Conservation (phyloP, 2,329 filamentous ascomycete species). For the Colletotrichum viniferum region DNA sequence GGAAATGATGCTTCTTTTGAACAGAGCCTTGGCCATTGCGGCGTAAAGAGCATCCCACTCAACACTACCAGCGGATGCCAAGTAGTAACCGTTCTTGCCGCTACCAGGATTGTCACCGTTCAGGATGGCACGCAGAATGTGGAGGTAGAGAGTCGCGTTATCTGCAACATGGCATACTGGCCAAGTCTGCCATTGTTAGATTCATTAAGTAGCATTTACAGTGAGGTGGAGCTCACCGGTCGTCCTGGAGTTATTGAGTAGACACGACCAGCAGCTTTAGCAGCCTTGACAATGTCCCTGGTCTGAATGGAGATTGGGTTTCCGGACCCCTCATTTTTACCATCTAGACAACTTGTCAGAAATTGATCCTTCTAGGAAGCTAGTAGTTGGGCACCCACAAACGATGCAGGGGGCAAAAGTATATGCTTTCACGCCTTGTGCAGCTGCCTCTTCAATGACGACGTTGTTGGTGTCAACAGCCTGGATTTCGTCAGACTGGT, state of each 20-base stretch:
- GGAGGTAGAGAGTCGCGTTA: conserved; percentile 49
- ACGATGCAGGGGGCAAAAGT: conserved; percentile 61
- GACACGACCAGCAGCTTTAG: background rate
- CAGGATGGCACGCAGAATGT: conserved; percentile 49
- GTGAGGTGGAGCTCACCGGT: background rate
- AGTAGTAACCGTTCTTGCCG: conserved; percentile 52
- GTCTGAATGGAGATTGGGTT: background rate
- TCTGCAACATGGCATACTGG: conserved; percentile 57
- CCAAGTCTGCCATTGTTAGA: conserved; percentile 42
- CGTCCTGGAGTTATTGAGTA: background rate
- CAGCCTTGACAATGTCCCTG: background rate
- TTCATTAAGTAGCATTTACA: accelerated
- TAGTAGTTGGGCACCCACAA: no score
- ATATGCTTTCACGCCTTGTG: conserved; percentile 49
- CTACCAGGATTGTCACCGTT: conserved; percentile 36
- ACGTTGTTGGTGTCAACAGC: conserved; percentile 43
- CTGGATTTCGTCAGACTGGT: conserved; percentile 23
- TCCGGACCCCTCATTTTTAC: background rate
- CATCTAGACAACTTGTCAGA: background rate
- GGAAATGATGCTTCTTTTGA: conserved; percentile 41
- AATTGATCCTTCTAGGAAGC: no score
- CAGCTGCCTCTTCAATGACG: conserved; percentile 47
- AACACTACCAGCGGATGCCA: conserved; percentile 52
- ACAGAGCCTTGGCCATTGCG: conserved; percentile 46
- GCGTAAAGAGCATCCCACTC: conserved; percentile 56